Base-by-base conservation (phyloP, 768 basidiomycete species). In the Kondoa malvinella region DNA sequence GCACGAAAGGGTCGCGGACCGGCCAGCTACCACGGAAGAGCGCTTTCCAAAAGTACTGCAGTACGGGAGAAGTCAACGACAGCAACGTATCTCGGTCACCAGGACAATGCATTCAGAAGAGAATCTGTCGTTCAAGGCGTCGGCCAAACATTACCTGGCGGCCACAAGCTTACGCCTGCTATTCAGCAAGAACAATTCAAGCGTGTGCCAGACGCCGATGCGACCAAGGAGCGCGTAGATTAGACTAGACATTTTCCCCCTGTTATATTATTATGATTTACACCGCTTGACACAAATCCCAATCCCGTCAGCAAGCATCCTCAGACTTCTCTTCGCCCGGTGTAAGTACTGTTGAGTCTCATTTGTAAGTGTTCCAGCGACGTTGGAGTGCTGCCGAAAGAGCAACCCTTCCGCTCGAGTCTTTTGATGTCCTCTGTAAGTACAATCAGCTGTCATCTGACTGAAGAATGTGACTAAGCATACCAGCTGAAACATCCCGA, bases 1-100 rank as follows among this genome's bases (percentile, higher is more conserved):
- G 73, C 64, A 21, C 17, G 59, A 15, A 65, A 56, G 2, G 69
- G 69, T 26, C 65, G 69, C 1, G 69, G 69, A 2, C 66, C 66
- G 16, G 66, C 66, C 26, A 57, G n/a, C 27, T 60, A 56, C 25
- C 31, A 57, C 26, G 60, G 69, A n/a, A 61, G 21, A 50, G 8
- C 40, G 40, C 12, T 21, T 8, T 50, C 40, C 29, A 33, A 27
- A 34, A 63, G 29, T 27, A 31, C 30, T 32, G 29, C 16, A 31
- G 16, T 33, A 17, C 33, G 61, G n/a, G 31, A 17, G 14, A 21
- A 17, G 21, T 26, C 30, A 3, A 27, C 16, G 27, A 60, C 25
- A 26, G 16, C 29, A 33, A 29, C 61, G 27, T 63, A 32, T 63
- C 61, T 27, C n/a, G 57, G n/a, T 8, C 40, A 50, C 27, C 8